These are phyloP conservation scores for Fusarium longipes DNA, from an alignment of 2,329 filamentous ascomycete species.

Conservation along the genomic window DNA sequence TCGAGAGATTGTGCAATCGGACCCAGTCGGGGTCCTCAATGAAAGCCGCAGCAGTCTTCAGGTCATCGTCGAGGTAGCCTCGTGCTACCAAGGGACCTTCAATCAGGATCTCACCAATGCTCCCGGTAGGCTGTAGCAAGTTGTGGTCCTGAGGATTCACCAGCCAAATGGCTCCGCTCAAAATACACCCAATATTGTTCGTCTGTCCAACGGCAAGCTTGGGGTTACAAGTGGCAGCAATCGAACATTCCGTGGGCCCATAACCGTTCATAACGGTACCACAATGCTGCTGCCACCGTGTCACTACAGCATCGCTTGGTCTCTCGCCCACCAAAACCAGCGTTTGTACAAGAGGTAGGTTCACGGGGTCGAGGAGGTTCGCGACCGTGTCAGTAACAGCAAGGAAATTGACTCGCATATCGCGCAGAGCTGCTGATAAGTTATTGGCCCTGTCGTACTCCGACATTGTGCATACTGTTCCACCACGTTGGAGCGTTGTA, in stretches of 20 bases:
- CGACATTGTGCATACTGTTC: slow-evolving; percentile 3
- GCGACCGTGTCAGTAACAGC: slow-evolving; percentile 7
- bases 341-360: slow-evolving; percentile 6
- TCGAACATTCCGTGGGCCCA: slow-evolving; percentile 8
- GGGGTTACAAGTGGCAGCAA: slow-evolving; percentile 7
- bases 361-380: slow-evolving; percentile 2
- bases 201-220: slow-evolving; percentile 8
- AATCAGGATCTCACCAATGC: slow-evolving; percentile 6
- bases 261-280: slow-evolving; percentile 8
- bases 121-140: slow-evolving; percentile 3
- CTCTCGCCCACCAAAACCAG: slow-evolving; percentile 10
- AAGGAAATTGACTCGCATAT: slow-evolving; percentile 14
- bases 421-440: slow-evolving; percentile 1
- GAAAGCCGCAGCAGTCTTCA: slow-evolving; percentile 7
- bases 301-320: slow-evolving; percentile 8
- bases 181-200: slow-evolving; percentile 7
- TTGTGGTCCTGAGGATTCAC: slow-evolving; percentile 6
- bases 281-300: slow-evolving; percentile 3
- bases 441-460: background rate
- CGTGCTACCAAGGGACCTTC: slow-evolving; percentile 3
- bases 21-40: slow-evolving; percentile 5
- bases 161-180: slow-evolving; percentile 6
- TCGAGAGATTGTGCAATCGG: slow-evolving; percentile 1
- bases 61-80: background rate
- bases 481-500: slow-evolving; percentile 6